These are phyloP conservation scores for Tulasnella calospora DNA, from an alignment of 768 basidiomycete genomes.

Conservation along the genomic window DNA sequence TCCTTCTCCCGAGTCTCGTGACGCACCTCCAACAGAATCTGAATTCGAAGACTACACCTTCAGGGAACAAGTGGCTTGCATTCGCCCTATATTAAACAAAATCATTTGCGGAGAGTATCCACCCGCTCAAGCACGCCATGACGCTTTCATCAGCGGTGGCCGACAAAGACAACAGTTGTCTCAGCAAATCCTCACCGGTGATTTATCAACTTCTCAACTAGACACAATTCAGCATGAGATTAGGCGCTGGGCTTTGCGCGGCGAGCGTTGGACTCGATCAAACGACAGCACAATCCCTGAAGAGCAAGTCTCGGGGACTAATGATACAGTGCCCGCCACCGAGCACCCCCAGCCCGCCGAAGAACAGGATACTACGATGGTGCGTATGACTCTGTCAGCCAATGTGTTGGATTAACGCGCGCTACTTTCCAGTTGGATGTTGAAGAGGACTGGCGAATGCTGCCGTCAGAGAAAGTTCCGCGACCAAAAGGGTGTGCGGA, in stretches of 20 bases:
- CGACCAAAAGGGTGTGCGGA: neutral
- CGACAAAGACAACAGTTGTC: conserved; percentile 3
- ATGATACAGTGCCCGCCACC: neutral
- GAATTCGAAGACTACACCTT: conserved; percentile 7
- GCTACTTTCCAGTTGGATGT: neutral
- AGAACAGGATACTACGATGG: neutral
- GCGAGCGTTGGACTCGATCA: conserved; percentile 15
- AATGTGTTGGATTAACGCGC: neutral
- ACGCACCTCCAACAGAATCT: neutral
- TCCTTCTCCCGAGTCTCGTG: conserved; percentile 13
- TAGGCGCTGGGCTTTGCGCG: conserved; percentile 22
- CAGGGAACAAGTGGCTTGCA: conserved; percentile 13
- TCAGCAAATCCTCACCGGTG: neutral
- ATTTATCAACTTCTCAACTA: conserved; percentile 8
- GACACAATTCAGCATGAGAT: conserved; percentile 9
- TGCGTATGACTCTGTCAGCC: neutral
- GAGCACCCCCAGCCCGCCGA: neutral
- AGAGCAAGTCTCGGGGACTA: neutral
- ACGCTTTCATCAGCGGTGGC: conserved; percentile 20
- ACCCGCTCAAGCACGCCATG: neutral
- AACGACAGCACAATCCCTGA: neutral
- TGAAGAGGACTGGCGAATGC: conserved; percentile 1
- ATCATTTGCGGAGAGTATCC: conserved; percentile 24
- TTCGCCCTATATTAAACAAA: conserved; percentile 2
- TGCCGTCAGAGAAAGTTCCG: conserved; percentile 14